These are phyloP conservation scores for Lasiodiplodia citricola DNA, from an alignment of 2,329 filamentous ascomycete species.

Conservation along the genomic window DNA sequence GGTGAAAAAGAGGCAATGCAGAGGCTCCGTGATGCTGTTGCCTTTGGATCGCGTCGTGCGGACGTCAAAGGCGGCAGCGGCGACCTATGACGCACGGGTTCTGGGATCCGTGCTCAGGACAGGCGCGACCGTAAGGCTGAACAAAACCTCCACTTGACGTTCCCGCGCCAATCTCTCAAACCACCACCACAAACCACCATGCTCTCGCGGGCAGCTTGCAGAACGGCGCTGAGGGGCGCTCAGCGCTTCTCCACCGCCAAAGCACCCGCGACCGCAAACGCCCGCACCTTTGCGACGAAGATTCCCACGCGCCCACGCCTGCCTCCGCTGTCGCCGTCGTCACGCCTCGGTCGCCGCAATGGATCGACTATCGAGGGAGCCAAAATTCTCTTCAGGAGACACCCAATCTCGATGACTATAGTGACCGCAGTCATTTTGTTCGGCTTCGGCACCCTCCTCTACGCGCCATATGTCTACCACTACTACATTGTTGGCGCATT, in stretches of 20 bases:
- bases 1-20: background rate
- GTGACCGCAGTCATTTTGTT: conserved; percentile 45
- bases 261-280: conserved; percentile 30
- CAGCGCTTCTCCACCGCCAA: conserved; percentile 35
- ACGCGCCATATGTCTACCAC: conserved; percentile 54
- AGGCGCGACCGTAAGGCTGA: conserved; percentile 22
- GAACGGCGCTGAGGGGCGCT: conserved; percentile 33
- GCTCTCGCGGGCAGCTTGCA: conserved; percentile 43
- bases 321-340: conserved; percentile 32
- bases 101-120: conserved; percentile 21
- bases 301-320: conserved; percentile 36
- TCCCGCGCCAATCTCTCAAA: background rate
- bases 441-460: conserved; percentile 47
- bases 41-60: conserved; percentile 10
- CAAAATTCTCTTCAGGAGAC: conserved; percentile 42
- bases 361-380: conserved; percentile 36
- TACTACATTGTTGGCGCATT: conserved; percentile 55
- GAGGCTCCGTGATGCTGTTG: background rate
- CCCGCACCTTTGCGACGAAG: conserved; percentile 30
- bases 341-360: conserved; percentile 36
- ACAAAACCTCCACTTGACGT: conserved; percentile 22
- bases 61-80: conserved; percentile 14
- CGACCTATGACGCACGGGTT: conserved; percentile 15
- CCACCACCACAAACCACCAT: conserved; percentile 35
- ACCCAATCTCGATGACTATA: conserved; percentile 48